Evolutionary conservation across 164 flowering plant species (phyloP).

Genomic region (Magnolia kwangsiensis): DNA sequence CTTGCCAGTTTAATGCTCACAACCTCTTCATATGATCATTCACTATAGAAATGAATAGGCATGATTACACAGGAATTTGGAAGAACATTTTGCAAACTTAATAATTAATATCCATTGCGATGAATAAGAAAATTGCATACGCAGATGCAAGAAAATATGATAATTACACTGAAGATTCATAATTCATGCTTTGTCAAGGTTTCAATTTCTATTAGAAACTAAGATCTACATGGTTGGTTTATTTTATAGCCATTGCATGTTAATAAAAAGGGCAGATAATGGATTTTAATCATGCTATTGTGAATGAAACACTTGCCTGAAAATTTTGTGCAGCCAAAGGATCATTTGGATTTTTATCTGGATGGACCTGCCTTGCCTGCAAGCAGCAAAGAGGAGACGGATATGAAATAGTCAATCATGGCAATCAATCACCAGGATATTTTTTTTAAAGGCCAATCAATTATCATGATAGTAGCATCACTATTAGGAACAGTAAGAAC

Average conservation of each 20-base stretch:
- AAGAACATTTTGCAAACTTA: neutral
- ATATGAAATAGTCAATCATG: neutral
- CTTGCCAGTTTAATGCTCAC: neutral
- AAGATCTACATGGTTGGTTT: neutral
- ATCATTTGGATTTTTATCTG: slow-evolving; percentile 45
- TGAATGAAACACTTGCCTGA: slow-evolving; percentile 24
- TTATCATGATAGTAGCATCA: no score
- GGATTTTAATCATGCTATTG: neutral
- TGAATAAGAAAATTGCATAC: neutral
- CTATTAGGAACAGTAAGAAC: no score
- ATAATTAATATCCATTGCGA: neutral
- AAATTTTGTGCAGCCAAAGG: slow-evolving; percentile 40
- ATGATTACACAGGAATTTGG: neutral
- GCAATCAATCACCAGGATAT: neutral
- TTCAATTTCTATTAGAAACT: neutral
- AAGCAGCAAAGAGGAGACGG: slow-evolving; percentile 3
- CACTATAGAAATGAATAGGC: neutral
- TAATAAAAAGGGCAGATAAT: neutral
- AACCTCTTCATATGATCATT: neutral
- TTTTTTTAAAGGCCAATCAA: no score
- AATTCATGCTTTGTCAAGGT: neutral
- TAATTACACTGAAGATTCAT: neutral
- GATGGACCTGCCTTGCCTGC: slow-evolving; percentile 45
- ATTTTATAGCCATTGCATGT: neutral
- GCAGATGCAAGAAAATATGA: neutral